Evolutionary conservation across 148 eudicot genomes (phyloP).

Genomic region (Diospyros lotus): DNA sequence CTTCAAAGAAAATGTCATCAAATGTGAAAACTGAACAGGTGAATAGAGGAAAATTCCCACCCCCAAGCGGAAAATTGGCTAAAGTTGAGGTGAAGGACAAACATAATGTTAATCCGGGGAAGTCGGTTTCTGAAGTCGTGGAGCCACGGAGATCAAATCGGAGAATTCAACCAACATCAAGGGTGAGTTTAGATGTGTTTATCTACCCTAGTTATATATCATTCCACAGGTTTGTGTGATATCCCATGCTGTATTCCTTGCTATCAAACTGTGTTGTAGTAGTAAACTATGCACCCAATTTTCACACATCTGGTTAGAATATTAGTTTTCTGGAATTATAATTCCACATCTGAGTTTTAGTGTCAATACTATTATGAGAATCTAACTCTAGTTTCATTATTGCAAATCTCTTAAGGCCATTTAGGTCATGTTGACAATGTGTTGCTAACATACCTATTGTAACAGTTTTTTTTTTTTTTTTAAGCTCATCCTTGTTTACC

Average conservation of each 20-base stretch:
- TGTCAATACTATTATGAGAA: background rate
- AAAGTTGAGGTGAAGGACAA: slow-evolving; percentile 47
- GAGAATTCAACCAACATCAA: slow-evolving; percentile 89
- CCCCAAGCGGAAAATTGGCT: slow-evolving; percentile 39
- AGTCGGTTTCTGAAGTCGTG: slow-evolving; percentile 31
- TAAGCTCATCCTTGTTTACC: background rate
- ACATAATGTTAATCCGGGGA: slow-evolving; percentile 22
- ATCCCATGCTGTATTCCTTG: background rate
- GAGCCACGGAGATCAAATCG: slow-evolving; percentile 96
- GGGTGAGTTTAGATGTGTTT: slow-evolving; percentile 41
- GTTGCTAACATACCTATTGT: background rate
- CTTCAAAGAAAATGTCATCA: slow-evolving; percentile 43
- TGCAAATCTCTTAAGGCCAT: background rate
- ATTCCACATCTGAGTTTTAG: background rate
- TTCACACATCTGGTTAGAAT: background rate
- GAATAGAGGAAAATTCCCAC: slow-evolving; percentile 46
- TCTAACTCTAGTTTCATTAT: background rate
- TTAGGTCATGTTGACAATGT: background rate
- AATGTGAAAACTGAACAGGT: slow-evolving; percentile 42
- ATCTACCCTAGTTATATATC: background rate
- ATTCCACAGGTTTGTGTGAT: background rate
- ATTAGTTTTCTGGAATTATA: background rate
- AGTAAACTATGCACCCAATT: background rate
- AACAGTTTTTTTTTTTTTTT: background rate
- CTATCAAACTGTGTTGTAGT: background rate